Percentiles rank a stretch among this genome's conserved stretches.
Evolutionary conservation across 805 yeast species (phyloP).

Genomic region (Ogataea salicorniae): DNA sequence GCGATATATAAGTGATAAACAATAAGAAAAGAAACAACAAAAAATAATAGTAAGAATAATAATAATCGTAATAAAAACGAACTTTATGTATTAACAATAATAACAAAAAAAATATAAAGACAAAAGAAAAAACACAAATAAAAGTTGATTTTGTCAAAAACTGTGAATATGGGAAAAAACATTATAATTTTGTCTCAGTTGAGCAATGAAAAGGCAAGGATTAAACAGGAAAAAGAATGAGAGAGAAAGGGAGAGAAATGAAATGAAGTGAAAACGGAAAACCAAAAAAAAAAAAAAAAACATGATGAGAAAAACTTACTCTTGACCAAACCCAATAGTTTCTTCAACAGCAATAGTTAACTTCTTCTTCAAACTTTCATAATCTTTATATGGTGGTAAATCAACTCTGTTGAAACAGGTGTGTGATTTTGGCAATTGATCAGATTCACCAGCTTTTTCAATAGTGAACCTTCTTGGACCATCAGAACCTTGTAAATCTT

Average conservation of each 20-base stretch:
- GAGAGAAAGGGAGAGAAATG: background rate
- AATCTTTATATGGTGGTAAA: conserved; percentile 87
- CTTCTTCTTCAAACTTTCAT: conserved; percentile 80
- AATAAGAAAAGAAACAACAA: no score
- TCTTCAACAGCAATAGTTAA: conserved; percentile 96
- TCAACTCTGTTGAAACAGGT: conserved; percentile 99
- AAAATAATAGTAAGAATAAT: no score
- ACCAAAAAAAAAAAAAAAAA: background rate
- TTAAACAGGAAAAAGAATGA: background rate
- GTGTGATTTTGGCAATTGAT: conserved; percentile 93
- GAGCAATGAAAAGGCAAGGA: background rate
- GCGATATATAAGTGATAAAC: no score
- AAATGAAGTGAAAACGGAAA: background rate
- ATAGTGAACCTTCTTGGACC: conserved; percentile 99
- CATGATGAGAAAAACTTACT: conserved; percentile 36
- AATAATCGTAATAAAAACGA: no score
- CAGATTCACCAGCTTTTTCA: conserved; percentile 94
- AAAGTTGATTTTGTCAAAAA: no score
- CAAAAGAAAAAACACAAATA: no score
- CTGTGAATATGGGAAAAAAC: no score
- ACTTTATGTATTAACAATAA: no score
- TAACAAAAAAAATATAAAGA: no score
- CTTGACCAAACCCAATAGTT: conserved; percentile 98
- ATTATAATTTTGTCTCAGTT: no score
- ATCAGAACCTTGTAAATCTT: conserved; percentile 97